Percentiles rank a stretch among this genome's conserved stretches.
phyloP scores from a whole-genome alignment of 2,329 filamentous ascomycete genomes.

The Paecilomyces dactylethromorphus region DNA sequence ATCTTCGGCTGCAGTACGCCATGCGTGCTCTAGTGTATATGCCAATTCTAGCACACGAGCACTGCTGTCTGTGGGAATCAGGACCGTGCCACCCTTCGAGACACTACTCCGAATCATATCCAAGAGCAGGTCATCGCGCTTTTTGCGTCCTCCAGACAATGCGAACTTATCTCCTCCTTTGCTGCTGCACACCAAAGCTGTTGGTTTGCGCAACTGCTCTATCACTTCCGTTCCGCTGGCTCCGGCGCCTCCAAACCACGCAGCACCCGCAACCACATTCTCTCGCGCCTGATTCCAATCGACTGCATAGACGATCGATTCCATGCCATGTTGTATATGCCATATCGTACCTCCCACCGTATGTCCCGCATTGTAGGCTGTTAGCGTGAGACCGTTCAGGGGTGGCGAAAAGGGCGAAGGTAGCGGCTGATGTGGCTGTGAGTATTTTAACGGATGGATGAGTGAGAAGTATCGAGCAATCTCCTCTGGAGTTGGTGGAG shows the following conservation, averaged over 20 bases:
- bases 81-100: slow-evolving; percentile 75
- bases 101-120: slow-evolving; percentile 75
- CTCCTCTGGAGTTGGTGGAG: slow-evolving; percentile 74
- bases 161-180: slow-evolving; percentile 67
- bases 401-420: slow-evolving; percentile 83
- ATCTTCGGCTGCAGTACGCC: slow-evolving; percentile 60
- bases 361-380: slow-evolving; percentile 93
- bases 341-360: slow-evolving; percentile 96
- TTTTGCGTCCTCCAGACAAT: slow-evolving; percentile 66
- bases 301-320: slow-evolving; percentile 94
- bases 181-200: slow-evolving; percentile 86
- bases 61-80: slow-evolving; percentile 92
- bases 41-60: slow-evolving; percentile 88
- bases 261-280: slow-evolving; percentile 86
- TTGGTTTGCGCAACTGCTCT: slow-evolving; percentile 87
- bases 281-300: slow-evolving; percentile 98
- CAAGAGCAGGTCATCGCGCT: slow-evolving; percentile 78
- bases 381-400: slow-evolving; percentile 85
- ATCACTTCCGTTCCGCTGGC: slow-evolving; percentile 82
- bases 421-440: slow-evolving; percentile 85
- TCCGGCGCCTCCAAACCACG: slow-evolving; percentile 80
- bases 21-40: slow-evolving; percentile 87
- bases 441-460: slow-evolving; percentile 92
- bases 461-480: slow-evolving; percentile 87
- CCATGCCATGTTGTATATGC: slow-evolving; percentile 94